A percentile compares a stretch with the other conserved stretches of the same genome.
Conservation (phyloP, 2,329 filamentous ascomycete genomes). For the Exophiala phaeomuriformis region DNA sequence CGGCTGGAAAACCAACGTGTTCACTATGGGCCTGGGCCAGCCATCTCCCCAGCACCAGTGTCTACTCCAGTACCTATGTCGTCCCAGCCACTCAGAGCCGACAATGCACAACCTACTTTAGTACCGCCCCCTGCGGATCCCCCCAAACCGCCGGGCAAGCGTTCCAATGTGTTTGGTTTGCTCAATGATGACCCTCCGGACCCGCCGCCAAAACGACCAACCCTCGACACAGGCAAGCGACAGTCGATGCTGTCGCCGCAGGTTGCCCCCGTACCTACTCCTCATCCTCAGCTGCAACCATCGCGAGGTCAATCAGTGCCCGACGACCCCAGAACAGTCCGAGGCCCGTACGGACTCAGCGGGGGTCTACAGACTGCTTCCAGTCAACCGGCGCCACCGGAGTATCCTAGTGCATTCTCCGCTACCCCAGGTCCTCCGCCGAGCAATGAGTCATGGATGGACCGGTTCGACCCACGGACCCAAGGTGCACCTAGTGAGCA, state of each 20-base stretch:
- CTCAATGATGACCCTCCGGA: conserved; percentile 44
- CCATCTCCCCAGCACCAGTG: conserved; percentile 10
- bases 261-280: conserved; percentile 2
- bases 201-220: conserved; percentile 41
- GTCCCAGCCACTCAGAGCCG: conserved; percentile 17
- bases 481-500: conserved; percentile 17
- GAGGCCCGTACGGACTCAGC: conserved; percentile 11
- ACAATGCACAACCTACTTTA: conserved; percentile 14
- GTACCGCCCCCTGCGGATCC: conserved; percentile 18
- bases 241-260: conserved; percentile 23
- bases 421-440: conserved; percentile 11
- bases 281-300: conserved; percentile 6
- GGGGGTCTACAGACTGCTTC: conserved; percentile 6
- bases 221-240: conserved; percentile 32
- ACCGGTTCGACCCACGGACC: conserved; percentile 23
- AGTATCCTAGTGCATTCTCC: conserved; percentile 14
- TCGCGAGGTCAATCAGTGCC: conserved; percentile 6
- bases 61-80: background rate
- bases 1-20: conserved; percentile 14
- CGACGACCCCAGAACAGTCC: conserved; percentile 10
- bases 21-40: conserved; percentile 7
- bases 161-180: conserved; percentile 45
- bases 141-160: conserved; percentile 36
- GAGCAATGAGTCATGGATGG: conserved; percentile 23
- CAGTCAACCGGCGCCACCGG: conserved; percentile 6